These are phyloP conservation scores for Sarocladium strictum DNA, from an alignment of 2,329 filamentous ascomycete species.

Conservation along the genomic window DNA sequence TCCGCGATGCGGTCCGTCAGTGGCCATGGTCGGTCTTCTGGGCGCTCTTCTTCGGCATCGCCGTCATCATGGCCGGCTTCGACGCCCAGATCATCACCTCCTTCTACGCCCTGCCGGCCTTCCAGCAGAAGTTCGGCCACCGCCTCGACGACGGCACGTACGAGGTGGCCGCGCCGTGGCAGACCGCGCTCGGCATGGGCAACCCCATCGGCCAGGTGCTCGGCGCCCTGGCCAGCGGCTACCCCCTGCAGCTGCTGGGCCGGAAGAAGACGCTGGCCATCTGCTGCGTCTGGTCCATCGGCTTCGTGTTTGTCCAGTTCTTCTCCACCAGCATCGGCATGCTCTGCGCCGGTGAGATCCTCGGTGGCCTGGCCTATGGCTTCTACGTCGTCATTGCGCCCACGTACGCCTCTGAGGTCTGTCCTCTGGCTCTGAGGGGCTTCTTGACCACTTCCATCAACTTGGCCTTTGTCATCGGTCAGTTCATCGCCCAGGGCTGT, in stretches of 20 bases:
- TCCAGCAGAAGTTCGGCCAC: conserved; percentile 51
- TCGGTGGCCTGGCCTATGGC: conserved; percentile 55
- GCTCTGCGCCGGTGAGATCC: conserved; percentile 54
- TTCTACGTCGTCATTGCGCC: conserved; percentile 54
- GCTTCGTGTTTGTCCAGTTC: conserved; percentile 57
- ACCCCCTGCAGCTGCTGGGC: conserved; percentile 32
- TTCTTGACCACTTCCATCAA: conserved; percentile 55
- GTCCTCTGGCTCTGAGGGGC: conserved; percentile 50
- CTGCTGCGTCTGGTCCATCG: conserved; percentile 39
- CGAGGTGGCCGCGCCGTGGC: conserved; percentile 41
- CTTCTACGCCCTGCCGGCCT: conserved; percentile 54
- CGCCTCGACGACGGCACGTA: conserved; percentile 32
- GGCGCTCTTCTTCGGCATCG: conserved; percentile 54
- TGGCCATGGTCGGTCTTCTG: conserved; percentile 44
- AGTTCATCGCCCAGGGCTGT: conserved; percentile 47
- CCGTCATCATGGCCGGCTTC: conserved; percentile 57
- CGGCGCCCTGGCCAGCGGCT: conserved; percentile 28
- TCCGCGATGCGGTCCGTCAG: conserved; percentile 32
- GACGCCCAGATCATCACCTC: conserved; percentile 60
- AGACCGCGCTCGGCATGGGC: conserved; percentile 39
- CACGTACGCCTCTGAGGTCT: conserved; percentile 56
- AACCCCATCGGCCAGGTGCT: conserved; percentile 40
- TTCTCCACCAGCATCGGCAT: conserved; percentile 50
- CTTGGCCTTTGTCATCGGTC: conserved; percentile 57
- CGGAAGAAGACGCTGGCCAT: conserved; percentile 38